phyloP scores from a whole-genome alignment of 2,329 filamentous ascomycete genomes.

The Arthroderma uncinatum region DNA sequence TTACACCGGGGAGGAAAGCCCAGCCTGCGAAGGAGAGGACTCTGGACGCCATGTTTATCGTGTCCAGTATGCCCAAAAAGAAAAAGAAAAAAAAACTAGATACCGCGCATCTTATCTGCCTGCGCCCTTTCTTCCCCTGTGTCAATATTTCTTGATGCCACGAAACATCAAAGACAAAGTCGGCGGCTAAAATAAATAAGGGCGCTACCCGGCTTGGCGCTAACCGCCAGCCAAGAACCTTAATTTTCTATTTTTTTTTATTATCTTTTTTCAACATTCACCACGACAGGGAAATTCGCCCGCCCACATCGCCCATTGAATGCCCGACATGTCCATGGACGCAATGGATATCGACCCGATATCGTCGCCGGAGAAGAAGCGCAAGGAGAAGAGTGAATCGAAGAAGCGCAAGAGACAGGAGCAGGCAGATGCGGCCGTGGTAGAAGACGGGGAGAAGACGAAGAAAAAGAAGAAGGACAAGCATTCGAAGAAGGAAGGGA shows the following conservation, averaged over 20 bases:
- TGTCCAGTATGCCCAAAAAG: too few relatives aligned
- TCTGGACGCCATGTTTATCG: constrained; percentile 15
- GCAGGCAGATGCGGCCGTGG: constrained; percentile 18
- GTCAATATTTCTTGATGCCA: neutral
- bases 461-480: constrained; percentile 22
- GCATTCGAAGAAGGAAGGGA: neutral
- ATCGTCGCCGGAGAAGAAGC: constrained; percentile 28
- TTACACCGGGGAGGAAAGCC: constrained; percentile 51
- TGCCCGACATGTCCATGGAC: constrained; percentile 27
- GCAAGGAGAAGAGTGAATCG: constrained; percentile 38
- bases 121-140: neutral
- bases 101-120: neutral
- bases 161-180: neutral
- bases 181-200: neutral
- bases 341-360: constrained; percentile 31
- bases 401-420: constrained; percentile 35
- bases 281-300: neutral
- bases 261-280: neutral
- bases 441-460: constrained; percentile 19
- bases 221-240: constrained; percentile 5
- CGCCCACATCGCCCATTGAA: neutral
- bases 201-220: neutral
- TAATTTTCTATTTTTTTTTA: neutral
- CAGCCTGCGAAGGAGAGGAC: constrained; percentile 49
- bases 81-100: neutral